These are phyloP conservation scores for Orychophragmus violaceus DNA, from an alignment of 345 rosid genomes.

Conservation along the genomic window DNA sequence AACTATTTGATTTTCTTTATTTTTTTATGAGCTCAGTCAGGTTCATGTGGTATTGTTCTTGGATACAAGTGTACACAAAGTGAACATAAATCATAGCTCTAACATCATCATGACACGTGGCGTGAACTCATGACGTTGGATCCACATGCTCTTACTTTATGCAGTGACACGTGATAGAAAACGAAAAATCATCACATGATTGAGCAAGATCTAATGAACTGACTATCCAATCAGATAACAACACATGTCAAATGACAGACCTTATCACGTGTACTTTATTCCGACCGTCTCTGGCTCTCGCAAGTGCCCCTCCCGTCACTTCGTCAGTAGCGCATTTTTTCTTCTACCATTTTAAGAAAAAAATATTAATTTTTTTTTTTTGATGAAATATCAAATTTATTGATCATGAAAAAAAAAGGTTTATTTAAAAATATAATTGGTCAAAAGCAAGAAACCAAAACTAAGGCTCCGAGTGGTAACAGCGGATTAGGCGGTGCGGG, in stretches of 20 bases:
- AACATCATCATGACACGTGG: constrained; percentile 42
- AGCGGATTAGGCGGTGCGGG: no score
- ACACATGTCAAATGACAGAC: constrained; percentile 10
- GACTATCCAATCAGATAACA: neutral
- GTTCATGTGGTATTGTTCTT: constrained; percentile 8
- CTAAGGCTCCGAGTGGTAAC: no score
- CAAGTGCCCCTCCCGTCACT: constrained; percentile 22
- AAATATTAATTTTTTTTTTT: no score
- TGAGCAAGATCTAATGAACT: constrained; percentile 28
- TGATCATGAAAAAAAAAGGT: no score
- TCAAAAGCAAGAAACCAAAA: no score
- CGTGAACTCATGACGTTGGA: constrained; percentile 24
- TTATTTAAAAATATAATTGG: no score
- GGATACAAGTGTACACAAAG: constrained; percentile 6
- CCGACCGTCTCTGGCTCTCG: constrained; percentile 25
- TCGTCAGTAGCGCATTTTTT: neutral
- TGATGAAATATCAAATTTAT: no score
- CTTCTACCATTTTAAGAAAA: neutral
- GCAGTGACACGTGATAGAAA: constrained; percentile 41
- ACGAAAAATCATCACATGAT: constrained; percentile 29
- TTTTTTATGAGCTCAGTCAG: neutral
- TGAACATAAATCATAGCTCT: neutral
- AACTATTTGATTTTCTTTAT: neutral
- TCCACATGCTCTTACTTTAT: constrained; percentile 30
- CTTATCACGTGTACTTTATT: constrained; percentile 28